A percentile compares a stretch with the other conserved stretches of the same genome.
Conservation (phyloP, 2,329 filamentous ascomycete species). For the Aspergillus jensenii region DNA sequence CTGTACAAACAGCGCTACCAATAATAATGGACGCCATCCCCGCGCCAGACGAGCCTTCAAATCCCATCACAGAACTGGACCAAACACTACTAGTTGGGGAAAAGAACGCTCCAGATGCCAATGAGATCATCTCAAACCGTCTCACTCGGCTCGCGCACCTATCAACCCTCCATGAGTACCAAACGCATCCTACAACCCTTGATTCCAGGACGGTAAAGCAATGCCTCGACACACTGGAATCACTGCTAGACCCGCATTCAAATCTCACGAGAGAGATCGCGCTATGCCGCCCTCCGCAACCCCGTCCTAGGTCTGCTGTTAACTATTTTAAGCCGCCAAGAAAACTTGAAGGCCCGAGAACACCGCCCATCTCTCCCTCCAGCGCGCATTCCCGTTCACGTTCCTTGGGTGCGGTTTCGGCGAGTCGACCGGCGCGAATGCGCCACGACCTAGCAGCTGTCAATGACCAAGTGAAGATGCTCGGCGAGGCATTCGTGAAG, state of each 20-base stretch:
- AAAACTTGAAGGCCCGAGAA: neutral
- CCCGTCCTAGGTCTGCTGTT: neutral
- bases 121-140: neutral
- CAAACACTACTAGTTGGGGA: neutral
- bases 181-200: conserved; percentile 15
- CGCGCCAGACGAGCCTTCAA: neutral
- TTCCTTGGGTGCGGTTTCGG: neutral
- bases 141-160: neutral
- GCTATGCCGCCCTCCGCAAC: conserved; percentile 17
- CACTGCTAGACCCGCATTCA: conserved; percentile 25
- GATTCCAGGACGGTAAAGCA: conserved; percentile 32
- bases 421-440: neutral
- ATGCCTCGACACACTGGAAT: conserved; percentile 41
- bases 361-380: neutral
- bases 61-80: neutral
- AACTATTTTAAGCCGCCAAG: neutral
- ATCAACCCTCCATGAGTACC: neutral
- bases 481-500: neutral
- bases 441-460: conserved; percentile 21
- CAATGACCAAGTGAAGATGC: conserved; percentile 24
- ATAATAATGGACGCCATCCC: neutral
- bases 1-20: neutral
- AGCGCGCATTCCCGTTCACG: neutral
- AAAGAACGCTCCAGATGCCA: neutral
- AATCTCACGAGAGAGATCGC: conserved; percentile 20